Conservation (phyloP, 257 asterid species). For the Solanum bulbocastanum region DNA sequence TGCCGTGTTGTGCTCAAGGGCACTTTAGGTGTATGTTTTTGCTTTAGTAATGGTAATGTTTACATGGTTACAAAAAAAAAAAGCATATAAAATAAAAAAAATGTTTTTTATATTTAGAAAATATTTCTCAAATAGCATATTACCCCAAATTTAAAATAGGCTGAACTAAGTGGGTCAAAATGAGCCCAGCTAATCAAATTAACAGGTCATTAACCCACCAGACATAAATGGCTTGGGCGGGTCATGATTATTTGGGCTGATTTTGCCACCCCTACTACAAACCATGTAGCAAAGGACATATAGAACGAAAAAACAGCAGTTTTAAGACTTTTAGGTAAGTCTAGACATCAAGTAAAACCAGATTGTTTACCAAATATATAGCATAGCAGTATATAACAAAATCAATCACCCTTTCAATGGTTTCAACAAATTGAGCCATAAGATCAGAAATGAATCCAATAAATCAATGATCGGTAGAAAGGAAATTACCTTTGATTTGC, state of each 20-base stretch:
- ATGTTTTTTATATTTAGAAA: background rate
- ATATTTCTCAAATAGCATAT: background rate
- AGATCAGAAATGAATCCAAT: background rate
- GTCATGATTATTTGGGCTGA: background rate
- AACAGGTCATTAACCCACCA: background rate
- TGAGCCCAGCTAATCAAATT: background rate
- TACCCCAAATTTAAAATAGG: background rate
- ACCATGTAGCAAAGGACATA: background rate
- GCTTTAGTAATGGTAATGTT: too few species aligned
- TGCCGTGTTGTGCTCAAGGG: too few species aligned
- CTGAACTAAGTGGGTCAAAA: background rate
- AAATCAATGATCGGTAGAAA: background rate
- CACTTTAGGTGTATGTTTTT: too few species aligned
- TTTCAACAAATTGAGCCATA: background rate
- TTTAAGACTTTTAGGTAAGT: background rate
- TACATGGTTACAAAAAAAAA: too few species aligned
- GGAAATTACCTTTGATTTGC: slow-evolving; percentile 56
- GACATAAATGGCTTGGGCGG: background rate
- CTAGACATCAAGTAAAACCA: background rate
- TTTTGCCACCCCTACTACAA: background rate
- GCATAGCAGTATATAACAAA: background rate
- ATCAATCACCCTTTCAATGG: background rate
- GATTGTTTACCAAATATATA: background rate
- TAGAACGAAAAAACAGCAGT: background rate
- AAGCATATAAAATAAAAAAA: background rate